These are phyloP conservation scores for Aspergillus sparsus DNA, from an alignment of 495 filamentous ascomycete genomes.

Conservation along the genomic window DNA sequence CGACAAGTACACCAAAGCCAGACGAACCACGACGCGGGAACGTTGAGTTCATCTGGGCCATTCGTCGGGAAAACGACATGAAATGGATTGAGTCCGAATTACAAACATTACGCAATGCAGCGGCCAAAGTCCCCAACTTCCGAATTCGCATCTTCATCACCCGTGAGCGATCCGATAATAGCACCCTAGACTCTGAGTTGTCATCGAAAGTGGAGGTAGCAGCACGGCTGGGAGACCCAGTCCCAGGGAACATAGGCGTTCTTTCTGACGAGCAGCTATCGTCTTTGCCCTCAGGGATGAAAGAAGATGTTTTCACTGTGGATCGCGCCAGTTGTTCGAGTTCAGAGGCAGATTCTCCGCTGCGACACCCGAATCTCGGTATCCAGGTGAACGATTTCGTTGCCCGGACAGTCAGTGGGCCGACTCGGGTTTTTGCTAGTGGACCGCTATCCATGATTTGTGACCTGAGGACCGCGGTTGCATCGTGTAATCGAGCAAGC, in stretches of 20 bases:
- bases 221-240: no score
- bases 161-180: conserved; percentile 21
- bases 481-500: conserved; percentile 47
- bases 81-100: conserved; percentile 60
- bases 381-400: conserved; percentile 35
- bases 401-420: conserved; percentile 33
- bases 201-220: no score
- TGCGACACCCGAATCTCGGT: conserved; percentile 30
- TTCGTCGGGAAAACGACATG: conserved; percentile 54
- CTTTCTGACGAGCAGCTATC: background rate
- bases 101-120: conserved; percentile 41
- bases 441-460: conserved; percentile 62
- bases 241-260: conserved; percentile 12
- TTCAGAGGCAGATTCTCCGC: background rate
- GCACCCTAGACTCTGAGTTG: background rate
- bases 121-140: conserved; percentile 36
- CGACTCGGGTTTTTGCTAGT: conserved; percentile 59
- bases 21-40: conserved; percentile 22
- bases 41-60: conserved; percentile 64
- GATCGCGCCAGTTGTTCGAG: conserved; percentile 3
- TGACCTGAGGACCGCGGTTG: conserved; percentile 56
- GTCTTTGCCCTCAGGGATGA: background rate
- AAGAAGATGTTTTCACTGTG: conserved; percentile 17
- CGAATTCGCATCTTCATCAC: conserved; percentile 60
- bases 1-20: conserved; percentile 12